phyloP scores from a whole-genome alignment of 1,139 yeast genomes.

The Yamadazyma triangularis region DNA sequence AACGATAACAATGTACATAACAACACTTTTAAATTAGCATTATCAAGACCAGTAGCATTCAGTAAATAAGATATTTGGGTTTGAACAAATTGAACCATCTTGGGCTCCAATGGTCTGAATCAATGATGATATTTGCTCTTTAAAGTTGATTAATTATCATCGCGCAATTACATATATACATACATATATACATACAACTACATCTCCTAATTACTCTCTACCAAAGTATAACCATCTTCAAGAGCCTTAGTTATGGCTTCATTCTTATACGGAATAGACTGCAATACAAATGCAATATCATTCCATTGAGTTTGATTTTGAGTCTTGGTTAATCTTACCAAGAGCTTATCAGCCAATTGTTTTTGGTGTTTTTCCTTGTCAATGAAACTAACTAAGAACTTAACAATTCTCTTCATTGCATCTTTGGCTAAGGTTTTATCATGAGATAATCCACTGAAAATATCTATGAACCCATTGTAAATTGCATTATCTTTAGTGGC shows the following conservation, averaged over 20 bases:
- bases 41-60: constrained; percentile 58
- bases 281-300: constrained; percentile 76
- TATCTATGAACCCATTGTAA: constrained; percentile 96
- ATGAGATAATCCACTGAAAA: constrained; percentile 80
- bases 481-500: constrained; percentile 97
- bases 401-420: constrained; percentile 73
- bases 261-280: constrained; percentile 64
- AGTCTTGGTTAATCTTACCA: constrained; percentile 59
- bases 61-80: constrained; percentile 36
- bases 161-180: too few species aligned
- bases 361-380: constrained; percentile 90
- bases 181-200: too few species aligned
- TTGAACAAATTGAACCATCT: too few species aligned
- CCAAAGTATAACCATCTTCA: constrained; percentile 67
- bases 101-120: too few species aligned
- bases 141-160: too few species aligned
- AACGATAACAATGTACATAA: constrained; percentile 76
- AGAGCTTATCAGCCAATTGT: constrained; percentile 75
- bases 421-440: constrained; percentile 61
- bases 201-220: constrained; percentile 29
- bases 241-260: constrained; percentile 57
- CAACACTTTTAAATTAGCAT: constrained; percentile 68
- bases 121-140: too few species aligned
- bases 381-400: constrained; percentile 75
- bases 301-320: constrained; percentile 74